Percentiles rank a stretch among this genome's conserved stretches.
These are phyloP conservation scores for Megacollybia marginata DNA, from an alignment of 768 basidiomycete genomes.

Conservation along the genomic window DNA sequence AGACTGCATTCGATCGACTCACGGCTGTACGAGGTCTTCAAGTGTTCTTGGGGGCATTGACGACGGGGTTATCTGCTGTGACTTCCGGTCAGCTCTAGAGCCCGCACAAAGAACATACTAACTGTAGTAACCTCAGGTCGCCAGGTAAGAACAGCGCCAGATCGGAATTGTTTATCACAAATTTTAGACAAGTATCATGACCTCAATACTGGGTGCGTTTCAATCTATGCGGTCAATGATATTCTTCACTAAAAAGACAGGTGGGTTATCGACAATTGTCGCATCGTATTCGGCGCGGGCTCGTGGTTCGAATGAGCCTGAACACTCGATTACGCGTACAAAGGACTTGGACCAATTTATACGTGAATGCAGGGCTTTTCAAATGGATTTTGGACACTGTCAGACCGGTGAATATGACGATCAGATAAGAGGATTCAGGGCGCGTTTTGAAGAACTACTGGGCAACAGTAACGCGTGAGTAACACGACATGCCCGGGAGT, in stretches of 20 bases:
- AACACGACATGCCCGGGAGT: background rate
- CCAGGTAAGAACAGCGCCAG: no score
- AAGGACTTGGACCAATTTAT: constrained; percentile 64
- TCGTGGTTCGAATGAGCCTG: constrained; percentile 66
- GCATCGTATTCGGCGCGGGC: constrained; percentile 71
- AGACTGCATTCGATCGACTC: background rate
- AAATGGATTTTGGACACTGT: constrained; percentile 47
- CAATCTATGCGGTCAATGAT: no score
- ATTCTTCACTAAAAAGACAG: constrained; percentile 19
- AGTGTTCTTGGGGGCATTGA: constrained; percentile 57
- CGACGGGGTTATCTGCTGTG: constrained; percentile 54
- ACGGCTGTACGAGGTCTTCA: constrained; percentile 33
- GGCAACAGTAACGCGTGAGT: constrained; percentile 32
- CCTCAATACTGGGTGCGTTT: no score
- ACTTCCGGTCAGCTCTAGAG: no score
- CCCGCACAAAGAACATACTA: no score
- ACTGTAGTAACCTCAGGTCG: no score
- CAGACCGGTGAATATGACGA: constrained; percentile 27
- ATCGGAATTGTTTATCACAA: no score
- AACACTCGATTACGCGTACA: constrained; percentile 43
- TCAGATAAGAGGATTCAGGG: constrained; percentile 27
- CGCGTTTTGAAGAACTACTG: constrained; percentile 39
- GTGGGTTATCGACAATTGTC: constrained; percentile 57
- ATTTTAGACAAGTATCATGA: no score
- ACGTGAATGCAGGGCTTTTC: constrained; percentile 51